A percentile compares a stretch with the other conserved stretches of the same genome.
These are phyloP conservation scores for Corrigiola litoralis DNA, from an alignment of 179 eudicot species.

Conservation along the genomic window DNA sequence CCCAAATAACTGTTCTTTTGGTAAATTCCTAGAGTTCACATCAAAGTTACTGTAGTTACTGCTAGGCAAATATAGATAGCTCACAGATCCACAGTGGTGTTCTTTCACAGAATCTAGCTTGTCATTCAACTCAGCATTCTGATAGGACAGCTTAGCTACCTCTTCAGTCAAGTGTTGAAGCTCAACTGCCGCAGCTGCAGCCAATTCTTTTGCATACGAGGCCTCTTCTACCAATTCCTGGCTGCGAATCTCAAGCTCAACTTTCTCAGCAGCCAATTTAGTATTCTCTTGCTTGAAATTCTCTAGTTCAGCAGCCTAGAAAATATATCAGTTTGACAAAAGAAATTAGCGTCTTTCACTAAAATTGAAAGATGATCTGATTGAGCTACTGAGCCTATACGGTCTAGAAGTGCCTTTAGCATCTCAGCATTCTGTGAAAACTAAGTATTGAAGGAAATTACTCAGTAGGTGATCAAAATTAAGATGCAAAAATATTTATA, in stretches of 20 bases:
- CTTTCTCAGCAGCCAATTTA: constrained; percentile 19
- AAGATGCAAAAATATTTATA: background rate
- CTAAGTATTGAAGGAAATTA: background rate
- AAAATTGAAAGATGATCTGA: constrained; percentile 9
- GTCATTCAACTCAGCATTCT: constrained; percentile 21
- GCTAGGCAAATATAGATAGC: constrained; percentile 11
- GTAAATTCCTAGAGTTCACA: constrained; percentile 10
- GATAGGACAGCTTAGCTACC: constrained; percentile 21
- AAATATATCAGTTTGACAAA: background rate
- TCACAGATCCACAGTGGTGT: background rate
- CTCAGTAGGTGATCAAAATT: constrained; percentile 1
- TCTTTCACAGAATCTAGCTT: constrained; percentile 22
- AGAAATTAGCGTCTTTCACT: background rate
- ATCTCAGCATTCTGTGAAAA: constrained; percentile 20
- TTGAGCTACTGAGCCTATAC: too few relatives aligned
- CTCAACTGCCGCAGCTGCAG: constrained; percentile 30
- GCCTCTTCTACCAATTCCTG: constrained; percentile 26
- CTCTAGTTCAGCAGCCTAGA: constrained; percentile 17
- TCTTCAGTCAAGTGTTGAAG: constrained; percentile 27
- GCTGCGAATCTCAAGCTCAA: constrained; percentile 19
- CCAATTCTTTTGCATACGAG: constrained; percentile 26
- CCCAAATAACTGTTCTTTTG: constrained; percentile 6
- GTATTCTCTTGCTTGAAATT: constrained; percentile 23
- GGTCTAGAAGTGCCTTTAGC: constrained; percentile 16
- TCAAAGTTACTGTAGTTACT: constrained; percentile 1